These are phyloP conservation scores for Crithidia brevicula DNA, from an alignment of 208 protist genomes.

Conservation along the genomic window DNA sequence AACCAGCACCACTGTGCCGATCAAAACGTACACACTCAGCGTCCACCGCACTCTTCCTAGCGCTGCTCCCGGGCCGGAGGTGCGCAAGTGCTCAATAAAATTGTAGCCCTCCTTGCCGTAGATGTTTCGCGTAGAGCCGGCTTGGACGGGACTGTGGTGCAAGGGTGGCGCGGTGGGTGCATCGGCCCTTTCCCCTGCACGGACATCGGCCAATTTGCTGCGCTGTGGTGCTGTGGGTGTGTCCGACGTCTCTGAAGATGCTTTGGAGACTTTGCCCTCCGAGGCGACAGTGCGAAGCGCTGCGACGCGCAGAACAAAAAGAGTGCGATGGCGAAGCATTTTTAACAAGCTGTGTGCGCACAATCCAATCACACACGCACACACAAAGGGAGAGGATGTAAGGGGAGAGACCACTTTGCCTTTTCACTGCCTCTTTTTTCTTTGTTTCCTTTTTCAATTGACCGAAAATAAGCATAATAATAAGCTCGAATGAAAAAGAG, in stretches of 20 bases:
- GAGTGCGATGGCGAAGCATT: slow-evolving; percentile 7
- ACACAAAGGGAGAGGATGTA: too few species aligned
- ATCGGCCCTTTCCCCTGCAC: too few species aligned
- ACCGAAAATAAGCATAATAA: too few species aligned
- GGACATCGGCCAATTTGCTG: background rate
- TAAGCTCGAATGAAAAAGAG: too few species aligned
- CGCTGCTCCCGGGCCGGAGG: slow-evolving; percentile 27
- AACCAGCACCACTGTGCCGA: slow-evolving; percentile 18
- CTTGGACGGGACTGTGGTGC: background rate
- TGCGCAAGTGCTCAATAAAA: slow-evolving; percentile 56
- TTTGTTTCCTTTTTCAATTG: too few species aligned
- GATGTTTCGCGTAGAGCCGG: background rate
- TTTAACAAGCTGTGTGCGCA: too few species aligned
- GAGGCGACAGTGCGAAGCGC: background rate
- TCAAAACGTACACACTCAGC: slow-evolving; percentile 35
- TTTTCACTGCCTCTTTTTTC: too few species aligned
- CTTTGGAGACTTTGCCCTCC: background rate
- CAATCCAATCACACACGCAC: too few species aligned
- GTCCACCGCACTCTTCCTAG: slow-evolving; percentile 30
- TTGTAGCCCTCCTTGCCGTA: slow-evolving; percentile 42
- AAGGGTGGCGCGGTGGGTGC: background rate
- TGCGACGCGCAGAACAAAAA: background rate
- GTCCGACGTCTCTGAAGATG: background rate
- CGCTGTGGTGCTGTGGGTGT: background rate
- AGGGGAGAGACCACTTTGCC: too few species aligned